A percentile compares a stretch with the other conserved stretches of the same genome.
These are phyloP conservation scores for Ceratobasidium sp. DNA, from an alignment of 1,284 basidiomycete species.

Conservation along the genomic window DNA sequence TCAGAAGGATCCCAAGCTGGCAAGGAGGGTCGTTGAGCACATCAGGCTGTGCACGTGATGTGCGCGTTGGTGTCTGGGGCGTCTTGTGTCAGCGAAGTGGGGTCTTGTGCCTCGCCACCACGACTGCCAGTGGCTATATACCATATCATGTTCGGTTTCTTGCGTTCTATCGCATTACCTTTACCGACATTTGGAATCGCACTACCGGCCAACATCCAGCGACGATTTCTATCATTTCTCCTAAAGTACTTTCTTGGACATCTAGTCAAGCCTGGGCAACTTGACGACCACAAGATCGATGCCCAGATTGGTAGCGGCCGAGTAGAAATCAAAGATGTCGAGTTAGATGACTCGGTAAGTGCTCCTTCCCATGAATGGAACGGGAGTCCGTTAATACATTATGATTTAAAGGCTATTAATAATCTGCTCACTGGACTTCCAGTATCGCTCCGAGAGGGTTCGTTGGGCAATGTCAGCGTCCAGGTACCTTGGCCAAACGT, in stretches of 20 bases:
- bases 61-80: conserved; percentile 19
- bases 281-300: conserved; percentile 87
- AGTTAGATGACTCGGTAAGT: conserved; percentile 77
- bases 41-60: conserved; percentile 11
- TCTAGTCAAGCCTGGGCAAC: conserved; percentile 84
- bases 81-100: conserved; percentile 35
- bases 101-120: conserved; percentile 36
- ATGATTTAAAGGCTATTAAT: conserved; percentile 75
- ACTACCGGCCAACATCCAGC: conserved; percentile 83
- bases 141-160: conserved; percentile 27
- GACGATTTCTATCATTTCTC: conserved; percentile 87
- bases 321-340: conserved; percentile 83
- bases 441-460: conserved; percentile 71
- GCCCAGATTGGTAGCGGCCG: conserved; percentile 89
- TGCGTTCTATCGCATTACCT: conserved; percentile 28
- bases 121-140: not conserved
- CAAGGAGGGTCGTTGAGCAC: too few relatives aligned
- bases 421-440: conserved; percentile 71
- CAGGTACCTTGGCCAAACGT: conserved; percentile 80
- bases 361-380: not conserved
- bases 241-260: conserved; percentile 85
- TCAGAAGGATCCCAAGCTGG: too few relatives aligned
- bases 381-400: too few relatives aligned
- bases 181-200: conserved; percentile 48
- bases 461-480: conserved; percentile 73